Conservation (phyloP, 495 filamentous ascomycete genomes). For the Parmelia sp. region DNA sequence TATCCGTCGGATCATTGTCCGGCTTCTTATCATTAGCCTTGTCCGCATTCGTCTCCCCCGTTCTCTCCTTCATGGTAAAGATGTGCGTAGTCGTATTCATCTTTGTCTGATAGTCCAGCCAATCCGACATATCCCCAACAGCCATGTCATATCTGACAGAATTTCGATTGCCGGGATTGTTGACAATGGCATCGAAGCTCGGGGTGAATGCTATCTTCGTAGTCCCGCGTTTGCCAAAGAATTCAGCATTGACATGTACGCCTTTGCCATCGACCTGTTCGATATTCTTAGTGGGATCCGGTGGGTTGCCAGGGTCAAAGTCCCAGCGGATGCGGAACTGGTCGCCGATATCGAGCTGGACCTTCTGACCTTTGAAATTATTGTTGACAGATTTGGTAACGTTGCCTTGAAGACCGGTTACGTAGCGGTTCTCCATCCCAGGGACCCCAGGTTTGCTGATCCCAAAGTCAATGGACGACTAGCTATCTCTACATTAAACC, state of each 20-base stretch:
- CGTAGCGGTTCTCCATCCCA: slow-evolving; percentile 12
- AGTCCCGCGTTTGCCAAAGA: slow-evolving; percentile 20
- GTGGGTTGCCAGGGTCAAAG: slow-evolving; percentile 11
- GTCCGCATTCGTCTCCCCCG: slow-evolving; percentile 8
- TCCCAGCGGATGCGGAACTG: slow-evolving; percentile 21
- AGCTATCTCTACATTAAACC: no score
- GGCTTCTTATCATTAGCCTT: neutral
- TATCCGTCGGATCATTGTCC: neutral
- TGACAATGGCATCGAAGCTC: slow-evolving; percentile 3
- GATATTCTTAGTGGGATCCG: neutral
- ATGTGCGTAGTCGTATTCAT: neutral
- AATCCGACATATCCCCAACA: neutral
- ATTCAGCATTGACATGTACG: slow-evolving; percentile 18
- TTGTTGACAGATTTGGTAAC: neutral
- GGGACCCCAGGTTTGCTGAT: neutral
- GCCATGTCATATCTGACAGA: slow-evolving; percentile 4
- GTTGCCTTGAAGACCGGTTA: slow-evolving; percentile 18
- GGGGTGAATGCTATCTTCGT: slow-evolving; percentile 19
- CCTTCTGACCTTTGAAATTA: slow-evolving; percentile 8
- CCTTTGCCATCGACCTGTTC: slow-evolving; percentile 3
- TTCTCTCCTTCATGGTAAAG: slow-evolving; percentile 7
- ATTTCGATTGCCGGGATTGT: neutral
- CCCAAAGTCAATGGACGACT: neutral
- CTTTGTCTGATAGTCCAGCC: slow-evolving; percentile 15
- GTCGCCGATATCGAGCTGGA: slow-evolving; percentile 12